Conservation (phyloP, 75 land plant species). For the Adiantum capillusveneris region DNA sequence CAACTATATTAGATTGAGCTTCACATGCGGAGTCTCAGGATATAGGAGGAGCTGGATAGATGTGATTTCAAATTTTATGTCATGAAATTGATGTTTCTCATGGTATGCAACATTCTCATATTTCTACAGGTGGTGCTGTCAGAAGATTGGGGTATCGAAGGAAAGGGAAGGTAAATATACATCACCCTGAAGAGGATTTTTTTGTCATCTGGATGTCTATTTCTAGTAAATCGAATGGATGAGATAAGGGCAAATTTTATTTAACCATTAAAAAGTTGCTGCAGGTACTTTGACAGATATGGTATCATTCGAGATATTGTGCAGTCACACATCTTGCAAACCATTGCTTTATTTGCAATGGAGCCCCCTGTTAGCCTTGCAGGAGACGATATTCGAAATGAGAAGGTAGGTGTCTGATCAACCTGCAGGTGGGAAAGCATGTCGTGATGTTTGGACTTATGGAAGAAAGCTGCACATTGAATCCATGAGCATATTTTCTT, state of each 20-base stretch:
- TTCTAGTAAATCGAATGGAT: background rate
- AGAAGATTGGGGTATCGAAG: constrained; percentile 81
- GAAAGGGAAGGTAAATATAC: constrained; percentile 60
- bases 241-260: too few relatives aligned
- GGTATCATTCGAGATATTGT: constrained; percentile 85
- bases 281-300: constrained; percentile 73
- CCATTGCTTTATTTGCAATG: constrained; percentile 81
- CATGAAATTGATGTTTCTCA: too few relatives aligned
- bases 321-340: constrained; percentile 79
- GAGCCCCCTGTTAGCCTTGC: constrained; percentile 82
- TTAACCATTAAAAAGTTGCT: too few relatives aligned
- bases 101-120: too few relatives aligned
- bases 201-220: background rate
- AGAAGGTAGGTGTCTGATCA: constrained; percentile 50
- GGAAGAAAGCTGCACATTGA: too few relatives aligned
- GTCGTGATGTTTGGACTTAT: too few relatives aligned
- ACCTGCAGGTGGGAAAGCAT: too few relatives aligned
- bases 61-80: too few relatives aligned
- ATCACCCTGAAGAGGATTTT: background rate
- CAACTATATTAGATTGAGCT: too few relatives aligned
- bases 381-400: constrained; percentile 80
- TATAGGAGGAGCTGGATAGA: too few relatives aligned
- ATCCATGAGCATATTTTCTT: too few relatives aligned
- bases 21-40: too few relatives aligned
- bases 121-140: constrained; percentile 12